Percentiles rank a stretch among this genome's conserved stretches.
Evolutionary conservation across 2,329 filamentous ascomycete genomes (phyloP).

Genomic region (Knufia petricola): DNA sequence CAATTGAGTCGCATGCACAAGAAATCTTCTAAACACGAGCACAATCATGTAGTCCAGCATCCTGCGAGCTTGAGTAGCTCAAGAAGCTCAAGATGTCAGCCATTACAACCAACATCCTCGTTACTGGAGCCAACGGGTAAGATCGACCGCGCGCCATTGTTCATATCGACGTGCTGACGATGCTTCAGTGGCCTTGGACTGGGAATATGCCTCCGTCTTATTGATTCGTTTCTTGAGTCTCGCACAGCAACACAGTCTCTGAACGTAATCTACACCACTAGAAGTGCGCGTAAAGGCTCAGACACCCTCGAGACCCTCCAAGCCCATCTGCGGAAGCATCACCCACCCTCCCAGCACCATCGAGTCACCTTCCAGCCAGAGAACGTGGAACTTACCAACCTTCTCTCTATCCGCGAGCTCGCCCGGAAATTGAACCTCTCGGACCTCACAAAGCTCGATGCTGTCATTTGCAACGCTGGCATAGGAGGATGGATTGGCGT

Average conservation of each 20-base stretch:
- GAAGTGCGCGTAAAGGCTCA: conserved; percentile 61
- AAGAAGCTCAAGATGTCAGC: conserved; percentile 9
- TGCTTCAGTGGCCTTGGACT: conserved; percentile 69
- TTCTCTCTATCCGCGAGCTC: conserved; percentile 47
- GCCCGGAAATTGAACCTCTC: conserved; percentile 39
- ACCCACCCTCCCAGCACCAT: conserved; percentile 30
- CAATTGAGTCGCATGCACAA: not conserved
- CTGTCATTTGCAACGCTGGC: conserved; percentile 76
- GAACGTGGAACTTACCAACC: conserved; percentile 47
- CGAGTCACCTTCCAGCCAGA: conserved; percentile 46
- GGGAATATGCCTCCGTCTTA: conserved; percentile 70
- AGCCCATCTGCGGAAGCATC: conserved; percentile 46
- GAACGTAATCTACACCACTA: conserved; percentile 74
- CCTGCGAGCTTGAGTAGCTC: conserved; percentile 4
- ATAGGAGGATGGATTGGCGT: conserved; percentile 79
- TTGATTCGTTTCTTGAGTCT: conserved; percentile 75
- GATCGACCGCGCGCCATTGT: conserved; percentile 9
- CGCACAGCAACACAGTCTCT: conserved; percentile 59
- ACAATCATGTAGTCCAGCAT: conserved; percentile 1
- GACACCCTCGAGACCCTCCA: conserved; percentile 60
- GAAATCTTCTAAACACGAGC: not conserved
- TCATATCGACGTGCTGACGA: not conserved
- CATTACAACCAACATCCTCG: conserved; percentile 44
- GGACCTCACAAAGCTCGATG: conserved; percentile 61
- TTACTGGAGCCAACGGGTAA: conserved; percentile 83